Conservation (phyloP, 768 basidiomycete species). For the Dacryopinax primogenitus region DNA sequence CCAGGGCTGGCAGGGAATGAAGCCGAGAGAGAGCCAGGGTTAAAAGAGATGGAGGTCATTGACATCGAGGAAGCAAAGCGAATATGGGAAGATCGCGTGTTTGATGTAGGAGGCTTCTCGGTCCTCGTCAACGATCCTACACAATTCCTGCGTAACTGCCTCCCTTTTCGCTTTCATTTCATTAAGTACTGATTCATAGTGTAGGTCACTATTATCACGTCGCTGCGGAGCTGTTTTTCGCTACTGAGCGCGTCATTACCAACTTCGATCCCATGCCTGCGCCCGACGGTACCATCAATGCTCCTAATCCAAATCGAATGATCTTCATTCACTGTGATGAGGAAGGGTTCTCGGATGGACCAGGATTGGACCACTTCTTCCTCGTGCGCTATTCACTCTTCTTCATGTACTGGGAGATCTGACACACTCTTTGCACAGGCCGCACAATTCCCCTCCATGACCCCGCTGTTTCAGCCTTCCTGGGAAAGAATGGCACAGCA, state of each 20-base stretch:
- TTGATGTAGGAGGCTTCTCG: conserved; percentile 59
- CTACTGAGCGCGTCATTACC: conserved; percentile 52
- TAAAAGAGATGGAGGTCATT: conserved; percentile 48
- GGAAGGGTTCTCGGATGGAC: conserved; percentile 40
- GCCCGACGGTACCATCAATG: conserved; percentile 26
- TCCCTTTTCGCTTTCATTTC: not conserved
- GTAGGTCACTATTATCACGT: conserved; percentile 77
- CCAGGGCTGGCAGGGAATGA: conserved; percentile 51
- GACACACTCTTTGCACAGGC: not conserved
- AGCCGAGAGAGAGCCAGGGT: conserved; percentile 51
- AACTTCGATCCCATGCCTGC: conserved; percentile 23
- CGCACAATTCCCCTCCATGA: not conserved
- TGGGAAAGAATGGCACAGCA: not conserved
- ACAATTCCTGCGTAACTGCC: conserved; percentile 31
- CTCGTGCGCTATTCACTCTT: conserved; percentile 23
- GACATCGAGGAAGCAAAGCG: conserved; percentile 43
- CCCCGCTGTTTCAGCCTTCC: not conserved
- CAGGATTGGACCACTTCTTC: conserved; percentile 62
- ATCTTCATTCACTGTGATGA: conserved; percentile 48
- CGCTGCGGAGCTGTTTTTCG: conserved; percentile 67
- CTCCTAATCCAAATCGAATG: conserved; percentile 49
- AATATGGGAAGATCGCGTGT: conserved; percentile 56
- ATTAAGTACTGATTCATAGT: not conserved
- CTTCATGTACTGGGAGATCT: not conserved
- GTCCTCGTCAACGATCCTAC: conserved; percentile 56